phyloP scores from a whole-genome alignment of 2,329 filamentous ascomycete species.

The Diaporthe nobilis region DNA sequence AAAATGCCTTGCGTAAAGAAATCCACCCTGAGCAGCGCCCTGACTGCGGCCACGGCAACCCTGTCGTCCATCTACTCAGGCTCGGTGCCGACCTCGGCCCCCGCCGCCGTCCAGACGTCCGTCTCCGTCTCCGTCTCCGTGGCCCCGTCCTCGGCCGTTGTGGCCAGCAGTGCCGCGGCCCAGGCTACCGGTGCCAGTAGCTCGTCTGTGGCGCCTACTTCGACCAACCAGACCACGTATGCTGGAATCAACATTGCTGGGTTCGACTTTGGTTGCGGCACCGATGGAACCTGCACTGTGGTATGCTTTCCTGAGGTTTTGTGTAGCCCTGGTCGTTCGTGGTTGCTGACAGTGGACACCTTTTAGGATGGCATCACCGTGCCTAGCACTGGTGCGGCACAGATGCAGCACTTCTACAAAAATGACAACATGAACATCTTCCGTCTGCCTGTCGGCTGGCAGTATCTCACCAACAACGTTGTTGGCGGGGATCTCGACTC shows the following conservation, averaged over 20 bases:
- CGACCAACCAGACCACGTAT: conserved; percentile 32
- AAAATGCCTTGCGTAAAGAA: conserved; percentile 37
- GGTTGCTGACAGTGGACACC: too few relatives aligned
- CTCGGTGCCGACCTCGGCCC: neutral
- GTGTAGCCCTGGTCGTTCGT: too few relatives aligned
- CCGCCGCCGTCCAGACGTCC: neutral
- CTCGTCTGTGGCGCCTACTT: neutral
- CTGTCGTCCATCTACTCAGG: conserved; percentile 35
- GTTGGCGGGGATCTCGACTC: conserved; percentile 59
- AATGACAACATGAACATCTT: conserved; percentile 69
- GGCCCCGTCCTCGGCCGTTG: conserved; percentile 12
- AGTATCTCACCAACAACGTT: conserved; percentile 62
- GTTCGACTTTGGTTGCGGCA: conserved; percentile 63
- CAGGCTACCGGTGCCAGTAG: neutral
- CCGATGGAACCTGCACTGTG: conserved; percentile 55
- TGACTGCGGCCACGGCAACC: conserved; percentile 38
- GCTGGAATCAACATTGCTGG: conserved; percentile 61
- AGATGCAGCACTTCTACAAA: conserved; percentile 70
- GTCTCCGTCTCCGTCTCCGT: neutral
- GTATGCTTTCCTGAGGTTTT: neutral
- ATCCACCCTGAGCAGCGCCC: conserved; percentile 37
- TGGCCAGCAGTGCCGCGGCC: neutral
- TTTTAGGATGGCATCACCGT: conserved; percentile 45
- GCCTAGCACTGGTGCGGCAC: conserved; percentile 51
- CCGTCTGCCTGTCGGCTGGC: conserved; percentile 68